Percentiles rank a stretch among this genome's conserved stretches.
phyloP scores from a whole-genome alignment of 768 basidiomycete species.

The Tephrocybe sp. region DNA sequence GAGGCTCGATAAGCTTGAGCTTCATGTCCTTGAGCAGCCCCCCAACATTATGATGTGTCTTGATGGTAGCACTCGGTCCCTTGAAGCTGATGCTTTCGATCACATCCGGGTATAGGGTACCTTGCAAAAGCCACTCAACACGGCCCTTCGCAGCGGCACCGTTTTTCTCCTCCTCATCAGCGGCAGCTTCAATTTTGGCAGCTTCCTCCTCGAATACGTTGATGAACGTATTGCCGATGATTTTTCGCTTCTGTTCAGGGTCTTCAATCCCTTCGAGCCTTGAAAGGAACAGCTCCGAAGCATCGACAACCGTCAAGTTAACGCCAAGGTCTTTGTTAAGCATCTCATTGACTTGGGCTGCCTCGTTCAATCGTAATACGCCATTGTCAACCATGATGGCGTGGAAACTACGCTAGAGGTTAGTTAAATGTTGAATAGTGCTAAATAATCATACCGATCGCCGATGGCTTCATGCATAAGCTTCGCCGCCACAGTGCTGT shows the following conservation, averaged over 20 bases:
- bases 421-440: not conserved
- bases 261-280: constrained; percentile 91
- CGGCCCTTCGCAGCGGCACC: constrained; percentile 79
- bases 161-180: constrained; percentile 69
- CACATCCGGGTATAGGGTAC: constrained; percentile 97
- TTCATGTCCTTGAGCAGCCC: constrained; percentile 97
- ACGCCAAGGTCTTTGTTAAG: constrained; percentile 91
- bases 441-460: constrained; percentile 62
- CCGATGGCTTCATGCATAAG: constrained; percentile 99
- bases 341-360: constrained; percentile 89
- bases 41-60: constrained; percentile 99
- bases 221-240: constrained; percentile 99
- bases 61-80: constrained; percentile 98
- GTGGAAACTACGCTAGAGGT: constrained; percentile 69
- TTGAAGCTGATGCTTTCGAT: constrained; percentile 99
- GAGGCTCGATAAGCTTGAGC: constrained; percentile 95
- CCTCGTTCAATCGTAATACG: constrained; percentile 91
- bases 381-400: constrained; percentile 99
- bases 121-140: constrained; percentile 97
- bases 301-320: constrained; percentile 94
- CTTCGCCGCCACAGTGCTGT: constrained; percentile 97
- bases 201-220: constrained; percentile 97
- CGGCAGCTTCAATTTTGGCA: constrained; percentile 78
- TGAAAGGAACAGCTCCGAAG: constrained; percentile 89
- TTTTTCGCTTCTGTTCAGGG: constrained; percentile 95